phyloP scores from a whole-genome alignment of 1,284 basidiomycete genomes.

The Chondrostereum purpureum region DNA sequence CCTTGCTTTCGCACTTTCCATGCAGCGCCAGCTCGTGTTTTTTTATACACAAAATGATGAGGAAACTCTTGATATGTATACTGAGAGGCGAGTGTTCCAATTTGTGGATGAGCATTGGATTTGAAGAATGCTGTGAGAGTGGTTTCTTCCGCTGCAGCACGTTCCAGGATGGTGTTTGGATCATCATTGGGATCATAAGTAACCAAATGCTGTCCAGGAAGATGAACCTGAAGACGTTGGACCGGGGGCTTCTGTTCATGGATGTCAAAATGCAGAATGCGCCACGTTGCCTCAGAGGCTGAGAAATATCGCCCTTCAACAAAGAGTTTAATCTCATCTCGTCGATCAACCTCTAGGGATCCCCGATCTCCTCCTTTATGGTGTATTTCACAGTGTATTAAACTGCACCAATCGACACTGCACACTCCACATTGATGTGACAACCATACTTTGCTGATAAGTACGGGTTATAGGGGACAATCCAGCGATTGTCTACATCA shows the following conservation, averaged over 20 bases:
- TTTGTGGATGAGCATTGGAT: conserved; percentile 25
- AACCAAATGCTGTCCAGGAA: conserved; percentile 28
- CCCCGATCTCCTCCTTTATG: conserved; percentile 37
- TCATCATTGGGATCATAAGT: conserved; percentile 24
- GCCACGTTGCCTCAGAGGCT: conserved; percentile 23
- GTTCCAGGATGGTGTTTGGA: conserved; percentile 19
- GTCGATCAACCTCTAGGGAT: conserved; percentile 21
- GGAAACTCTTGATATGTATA: conserved; percentile 38
- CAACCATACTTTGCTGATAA: conserved; percentile 21
- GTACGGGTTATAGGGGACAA: conserved; percentile 30
- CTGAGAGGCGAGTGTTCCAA: conserved; percentile 21
- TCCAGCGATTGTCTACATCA: conserved; percentile 23
- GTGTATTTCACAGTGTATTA: conserved; percentile 45
- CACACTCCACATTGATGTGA: conserved; percentile 26
- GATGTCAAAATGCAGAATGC: conserved; percentile 25
- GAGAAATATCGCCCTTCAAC: conserved; percentile 27
- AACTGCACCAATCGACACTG: conserved; percentile 22
- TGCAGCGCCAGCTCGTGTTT: conserved; percentile 2
- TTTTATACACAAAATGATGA: conserved; percentile 18
- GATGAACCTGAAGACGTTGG: conserved; percentile 32
- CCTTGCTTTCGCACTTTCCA: conserved; percentile 23
- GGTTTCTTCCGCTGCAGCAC: conserved; percentile 21
- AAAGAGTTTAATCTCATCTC: conserved; percentile 27
- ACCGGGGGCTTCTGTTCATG: conserved; percentile 29
- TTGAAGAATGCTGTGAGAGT: conserved; percentile 35